A percentile compares a stretch with the other conserved stretches of the same genome.
Conservation (phyloP, 176 grass and related monocot species). For the Pontederia crassipes region DNA sequence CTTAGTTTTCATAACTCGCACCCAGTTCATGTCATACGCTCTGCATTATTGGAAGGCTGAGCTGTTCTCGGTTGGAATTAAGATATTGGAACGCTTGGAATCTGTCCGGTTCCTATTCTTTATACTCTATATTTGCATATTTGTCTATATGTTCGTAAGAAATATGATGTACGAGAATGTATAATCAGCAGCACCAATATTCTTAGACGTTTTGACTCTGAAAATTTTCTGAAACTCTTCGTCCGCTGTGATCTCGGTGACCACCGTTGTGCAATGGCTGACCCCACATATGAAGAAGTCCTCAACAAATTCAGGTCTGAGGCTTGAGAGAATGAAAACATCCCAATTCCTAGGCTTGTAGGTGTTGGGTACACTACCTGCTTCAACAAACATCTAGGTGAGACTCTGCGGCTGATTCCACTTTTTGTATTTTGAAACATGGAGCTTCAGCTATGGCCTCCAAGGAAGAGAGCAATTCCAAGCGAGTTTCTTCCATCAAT, state of each 20-base stretch:
- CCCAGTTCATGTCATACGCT: too few relatives aligned
- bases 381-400: slow-evolving; percentile 33
- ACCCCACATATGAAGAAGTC: slow-evolving; percentile 35
- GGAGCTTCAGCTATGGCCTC: slow-evolving; percentile 42
- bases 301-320: slow-evolving; percentile 19
- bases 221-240: too few relatives aligned
- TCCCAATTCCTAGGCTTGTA: slow-evolving; percentile 59
- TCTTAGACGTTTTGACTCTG: too few relatives aligned
- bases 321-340: slow-evolving; percentile 52
- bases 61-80: too few relatives aligned
- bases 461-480: slow-evolving; percentile 41
- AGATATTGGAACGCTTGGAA: too few relatives aligned
- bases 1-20: too few relatives aligned
- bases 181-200: slow-evolving; percentile 5
- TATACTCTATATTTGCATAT: slow-evolving; percentile 38
- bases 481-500: slow-evolving; percentile 68
- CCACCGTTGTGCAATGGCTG: slow-evolving; percentile 31
- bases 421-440: slow-evolving; percentile 23
- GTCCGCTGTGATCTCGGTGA: too few relatives aligned
- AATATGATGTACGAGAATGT: slow-evolving; percentile 30
- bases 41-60: too few relatives aligned
- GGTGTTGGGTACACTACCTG: slow-evolving; percentile 21
- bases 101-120: too few relatives aligned
- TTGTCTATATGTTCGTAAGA: slow-evolving; percentile 44
- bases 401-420: slow-evolving; percentile 25